These are phyloP conservation scores for Pistacia integerrima DNA, from an alignment of 345 rosid species.

Conservation along the genomic window DNA sequence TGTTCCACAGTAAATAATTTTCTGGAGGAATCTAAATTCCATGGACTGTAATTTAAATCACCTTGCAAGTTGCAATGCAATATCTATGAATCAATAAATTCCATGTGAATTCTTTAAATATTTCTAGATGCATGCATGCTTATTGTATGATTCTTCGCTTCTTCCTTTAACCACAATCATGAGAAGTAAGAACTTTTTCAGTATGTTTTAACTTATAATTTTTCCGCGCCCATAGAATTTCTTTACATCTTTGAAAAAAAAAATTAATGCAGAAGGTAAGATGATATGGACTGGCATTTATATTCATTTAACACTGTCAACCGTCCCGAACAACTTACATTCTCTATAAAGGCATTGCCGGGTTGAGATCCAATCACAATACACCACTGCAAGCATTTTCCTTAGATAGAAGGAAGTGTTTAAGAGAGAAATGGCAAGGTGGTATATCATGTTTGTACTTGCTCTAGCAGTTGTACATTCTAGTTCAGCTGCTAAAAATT, in stretches of 20 bases:
- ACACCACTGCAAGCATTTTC: background rate
- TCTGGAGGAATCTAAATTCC: background rate
- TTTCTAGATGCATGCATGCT: no score
- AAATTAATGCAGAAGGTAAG: constrained; percentile 10
- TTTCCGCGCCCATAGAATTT: background rate
- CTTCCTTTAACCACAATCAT: no score
- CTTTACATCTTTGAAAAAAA: background rate
- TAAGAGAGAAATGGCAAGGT: constrained; percentile 23
- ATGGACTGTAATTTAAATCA: no score
- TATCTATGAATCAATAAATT: no score
- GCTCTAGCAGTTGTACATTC: constrained; percentile 21
- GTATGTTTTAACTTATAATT: background rate
- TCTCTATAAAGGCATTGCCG: constrained; percentile 19
- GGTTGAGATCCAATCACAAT: background rate
- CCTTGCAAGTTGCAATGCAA: no score
- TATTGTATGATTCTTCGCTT: no score
- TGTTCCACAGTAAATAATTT: background rate
- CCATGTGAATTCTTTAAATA: no score
- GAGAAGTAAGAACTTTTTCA: background rate
- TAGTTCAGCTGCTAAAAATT: constrained; percentile 44
- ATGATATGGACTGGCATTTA: constrained; percentile 14
- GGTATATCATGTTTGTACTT: constrained; percentile 12
- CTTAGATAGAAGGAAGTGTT: background rate
- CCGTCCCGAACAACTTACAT: constrained; percentile 9
- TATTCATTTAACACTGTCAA: constrained; percentile 24